Evolutionary conservation across 2,329 filamentous ascomycete species (phyloP), one percentile per base, ranked within the genome.

Genomic region (Arachnopeziza araneosa): DNA sequence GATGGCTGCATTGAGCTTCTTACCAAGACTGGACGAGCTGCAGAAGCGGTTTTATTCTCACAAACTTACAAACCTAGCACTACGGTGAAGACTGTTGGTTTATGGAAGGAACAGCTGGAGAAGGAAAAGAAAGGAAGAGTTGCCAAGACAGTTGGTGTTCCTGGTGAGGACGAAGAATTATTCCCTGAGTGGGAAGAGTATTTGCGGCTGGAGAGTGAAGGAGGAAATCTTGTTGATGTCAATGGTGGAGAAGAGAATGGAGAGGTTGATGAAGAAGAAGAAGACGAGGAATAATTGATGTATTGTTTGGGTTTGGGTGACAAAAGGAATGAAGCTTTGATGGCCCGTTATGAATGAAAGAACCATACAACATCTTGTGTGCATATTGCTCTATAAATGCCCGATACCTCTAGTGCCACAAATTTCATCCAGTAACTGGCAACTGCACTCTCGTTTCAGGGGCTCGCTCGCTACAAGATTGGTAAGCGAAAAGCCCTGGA

Each of bases 161-260:
- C 95, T 0, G 89, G 85, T 0, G 87, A 90, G 67, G 90, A 92
- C 61, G 89, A 89, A 50, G 93, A 96, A 2, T 82, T 99, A 67
- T 99, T 99, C 77, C 93, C 93, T 0, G 91, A 97, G 70, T 99
- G 95, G 95, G 90, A 96, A 4, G 89, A 95, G 75, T 97, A 91
- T 79, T 73, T 98, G 68, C 82, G 83, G 70, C 73, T 96, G 63
- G 95, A 98, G 78, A 83, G 82, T 61, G 87, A 92, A 68, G 89
- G 89, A 9, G 62, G 55, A 9, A 30, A 30, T 52, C 59, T 72
- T 1, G 67, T 71, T 58, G 69, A 71, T 62, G 67, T 72, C 2
- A 63, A 70, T 60, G 66, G 62, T 21, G 50, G 23, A 17, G 60
- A 56, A 14, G 52, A 50, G 5, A 50, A 51, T 54, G 14, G 59